A percentile compares a stretch with the other conserved stretches of the same genome.
Evolutionary conservation across 805 yeast genomes (phyloP).

Genomic region (Metschnikowia gelsemii): DNA sequence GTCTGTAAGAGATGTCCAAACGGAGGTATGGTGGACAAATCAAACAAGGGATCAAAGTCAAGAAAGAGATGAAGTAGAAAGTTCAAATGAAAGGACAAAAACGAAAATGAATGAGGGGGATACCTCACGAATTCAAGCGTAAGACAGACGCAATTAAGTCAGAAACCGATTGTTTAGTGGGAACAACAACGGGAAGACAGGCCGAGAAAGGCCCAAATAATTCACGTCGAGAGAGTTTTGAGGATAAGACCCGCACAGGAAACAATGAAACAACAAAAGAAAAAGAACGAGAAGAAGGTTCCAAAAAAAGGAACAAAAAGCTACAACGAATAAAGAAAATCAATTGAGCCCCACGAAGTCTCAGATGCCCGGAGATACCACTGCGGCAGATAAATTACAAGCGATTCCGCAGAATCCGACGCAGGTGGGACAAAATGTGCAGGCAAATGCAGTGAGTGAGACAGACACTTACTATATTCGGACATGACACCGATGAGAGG

Average conservation of each 20-base stretch:
- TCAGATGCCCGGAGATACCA: not conserved
- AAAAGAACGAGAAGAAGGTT: constrained; percentile 1
- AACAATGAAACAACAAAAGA: not conserved
- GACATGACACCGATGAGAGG: not conserved
- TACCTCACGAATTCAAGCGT: too few species aligned
- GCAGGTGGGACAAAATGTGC: constrained; percentile 3
- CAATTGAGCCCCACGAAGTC: constrained; percentile 1
- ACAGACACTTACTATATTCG: not conserved
- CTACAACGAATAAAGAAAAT: not conserved
- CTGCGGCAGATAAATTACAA: not conserved
- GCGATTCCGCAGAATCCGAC: constrained; percentile 3
- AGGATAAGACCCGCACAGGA: not conserved
- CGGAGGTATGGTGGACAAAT: not conserved
- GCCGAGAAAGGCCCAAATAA: constrained; percentile 4
- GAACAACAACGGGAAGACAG: constrained; percentile 1
- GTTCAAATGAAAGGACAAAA: not conserved
- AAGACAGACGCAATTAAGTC: too few species aligned
- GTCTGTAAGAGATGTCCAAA: not conserved
- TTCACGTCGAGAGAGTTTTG: not conserved
- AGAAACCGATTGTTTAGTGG: not conserved
- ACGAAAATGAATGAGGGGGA: too few species aligned
- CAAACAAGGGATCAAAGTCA: too few species aligned
- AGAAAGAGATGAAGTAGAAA: not conserved
- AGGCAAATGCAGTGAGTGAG: not conserved
- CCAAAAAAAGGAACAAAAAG: not conserved